Conservation (phyloP, 139 green algal species). For the Asterochloris erici region DNA sequence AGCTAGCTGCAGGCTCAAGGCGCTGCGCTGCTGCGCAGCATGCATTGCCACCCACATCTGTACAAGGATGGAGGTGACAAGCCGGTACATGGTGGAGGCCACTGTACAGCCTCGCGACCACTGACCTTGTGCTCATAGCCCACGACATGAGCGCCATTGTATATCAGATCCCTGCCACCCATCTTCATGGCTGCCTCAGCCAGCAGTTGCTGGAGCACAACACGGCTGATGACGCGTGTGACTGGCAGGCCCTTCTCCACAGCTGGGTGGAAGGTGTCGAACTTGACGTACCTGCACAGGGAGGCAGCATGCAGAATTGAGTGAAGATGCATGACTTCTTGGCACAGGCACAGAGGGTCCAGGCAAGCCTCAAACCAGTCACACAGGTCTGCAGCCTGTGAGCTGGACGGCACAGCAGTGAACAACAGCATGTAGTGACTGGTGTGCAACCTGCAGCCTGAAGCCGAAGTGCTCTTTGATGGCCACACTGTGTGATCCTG, state of each 20-base stretch:
- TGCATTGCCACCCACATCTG: no score
- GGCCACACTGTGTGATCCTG: no score
- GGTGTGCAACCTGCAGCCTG: not conserved
- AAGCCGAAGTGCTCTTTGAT: no score
- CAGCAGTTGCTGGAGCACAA: conserved; percentile 68
- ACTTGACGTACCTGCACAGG: conserved; percentile 90
- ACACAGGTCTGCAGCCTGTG: not conserved
- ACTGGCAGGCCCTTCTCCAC: conserved; percentile 86
- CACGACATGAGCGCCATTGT: conserved; percentile 58
- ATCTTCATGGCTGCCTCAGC: conserved; percentile 41
- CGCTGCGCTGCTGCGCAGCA: not conserved
- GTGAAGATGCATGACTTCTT: no score
- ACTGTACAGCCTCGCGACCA: not conserved
- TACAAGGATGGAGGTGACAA: not conserved
- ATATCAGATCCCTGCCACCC: conserved; percentile 51
- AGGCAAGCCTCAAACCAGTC: no score
- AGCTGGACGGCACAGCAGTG: no score
- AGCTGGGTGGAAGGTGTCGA: conserved; percentile 94
- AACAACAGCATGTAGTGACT: not conserved
- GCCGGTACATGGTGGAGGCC: not conserved
- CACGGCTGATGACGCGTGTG: conserved; percentile 88
- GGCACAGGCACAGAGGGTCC: no score
- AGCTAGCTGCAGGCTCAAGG: conserved; percentile 1
- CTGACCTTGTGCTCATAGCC: conserved; percentile 47
- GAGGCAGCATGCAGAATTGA: not conserved